Base-by-base conservation (phyloP, 164 flowering plant genomes). In the Magnolia officinalis region DNA sequence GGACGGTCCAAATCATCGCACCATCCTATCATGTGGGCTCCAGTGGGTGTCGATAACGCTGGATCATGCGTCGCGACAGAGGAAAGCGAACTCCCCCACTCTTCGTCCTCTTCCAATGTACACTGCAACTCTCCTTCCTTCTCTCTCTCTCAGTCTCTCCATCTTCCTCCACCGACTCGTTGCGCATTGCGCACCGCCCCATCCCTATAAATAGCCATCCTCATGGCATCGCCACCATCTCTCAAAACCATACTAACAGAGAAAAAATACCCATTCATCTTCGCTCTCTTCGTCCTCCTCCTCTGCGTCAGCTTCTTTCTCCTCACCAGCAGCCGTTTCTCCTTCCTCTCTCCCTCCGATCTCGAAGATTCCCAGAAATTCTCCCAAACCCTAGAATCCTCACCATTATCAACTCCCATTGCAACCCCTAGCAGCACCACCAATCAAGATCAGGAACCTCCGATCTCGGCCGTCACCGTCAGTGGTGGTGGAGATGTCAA, bases 211-310 rank as follows among this genome's bases (percentile, higher is more conserved):
- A 11, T 55, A 55, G 61, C 61, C 61, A 37, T 37, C 45, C 45
- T 37, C 45, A 55, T 55, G 61, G 61, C 61, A 11, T 55, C 61
- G 13, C 61, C 61, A 11, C 61, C 61, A 58, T 58, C 66, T 73
- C 21, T 87, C 0, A 83, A 73, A 11, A 77, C 23, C 70, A 73
- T 91, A 45, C 37, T 91, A 59, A 83, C 76, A 37, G 88, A 89
- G 65, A 81, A 86, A 23, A 90, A 87, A 68, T 88, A 78, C 72
- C 92, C 97, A 0, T 90, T 92, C 82, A 61, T 90, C 70, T 76
- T 88, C 79, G 73, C 87, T 52, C 76, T 88, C 76, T 77, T 84
- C 50, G 16, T 85, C 73, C 74, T 91, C 7, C 86, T 94, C 78
- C 29, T 87, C 69, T 81, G 78, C 80, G 74, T 80, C 82, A 37